Evolutionary conservation across 345 rosid genomes (phyloP), one percentile per base, ranked within the genome.

Genomic region (Rhizophora apiculata): DNA sequence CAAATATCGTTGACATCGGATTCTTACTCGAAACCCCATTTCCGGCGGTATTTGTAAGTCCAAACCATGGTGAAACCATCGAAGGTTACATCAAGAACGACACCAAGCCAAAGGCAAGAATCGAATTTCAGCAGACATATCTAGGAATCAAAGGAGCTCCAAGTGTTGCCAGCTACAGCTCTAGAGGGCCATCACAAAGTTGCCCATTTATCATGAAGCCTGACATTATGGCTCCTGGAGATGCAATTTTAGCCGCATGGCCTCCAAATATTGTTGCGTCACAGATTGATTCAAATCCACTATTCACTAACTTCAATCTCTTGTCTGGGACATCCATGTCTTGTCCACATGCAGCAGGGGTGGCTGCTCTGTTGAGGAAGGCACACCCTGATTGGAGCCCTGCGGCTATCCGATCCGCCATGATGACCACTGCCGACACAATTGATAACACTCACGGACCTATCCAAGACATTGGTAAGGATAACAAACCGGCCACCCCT

Each of bases 321-420:
- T 10, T 82, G 31, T 88, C 88, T 0, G 89, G 88, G 0, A 85
- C 92, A 43, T 85, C 89, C 11, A 85, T 85, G 89, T 58, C 92
- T 3, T 82, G 88, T 67, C 92, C 92, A 0, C 85, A 82, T 55
- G 79, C 73, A 7, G 72, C 89, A 5, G 92, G 89, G 53, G 76
- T 85, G 6, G 89, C 80, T 1, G 85, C 89, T 0, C 83, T 85
- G 24, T 18, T 87, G 19, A 85, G 71, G 59, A 85, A 74, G 22
- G 83, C 82, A 24, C 82, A 81, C 51, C 84, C 87, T 0, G 82
- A 84, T 5, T 87, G 92, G 88, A 83, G 83, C 61, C 88, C 89
- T 0, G 85, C 88, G 0, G 85, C 89, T 8, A 78, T 87, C 55
- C 79, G 92, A 30, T 87, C 89, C 2, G 92, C 89, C 51, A 78